phyloP scores from a whole-genome alignment of 306 rosid species.

The Inga leiocalycina region DNA sequence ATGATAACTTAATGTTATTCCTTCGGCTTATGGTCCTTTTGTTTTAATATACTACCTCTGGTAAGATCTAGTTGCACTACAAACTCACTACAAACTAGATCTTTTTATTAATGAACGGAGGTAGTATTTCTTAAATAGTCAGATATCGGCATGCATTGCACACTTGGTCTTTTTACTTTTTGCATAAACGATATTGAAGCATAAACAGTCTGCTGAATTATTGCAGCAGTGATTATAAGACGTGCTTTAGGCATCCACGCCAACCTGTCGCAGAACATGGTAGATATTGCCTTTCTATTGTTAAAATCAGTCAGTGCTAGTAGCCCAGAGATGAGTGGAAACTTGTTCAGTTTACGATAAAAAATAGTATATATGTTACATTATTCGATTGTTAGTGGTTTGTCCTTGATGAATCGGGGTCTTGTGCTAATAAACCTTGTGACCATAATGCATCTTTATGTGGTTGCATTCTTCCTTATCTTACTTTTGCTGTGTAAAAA shows the following conservation, averaged over 20 bases:
- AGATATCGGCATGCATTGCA: background rate
- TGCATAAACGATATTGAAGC: background rate
- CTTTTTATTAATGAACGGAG: no score
- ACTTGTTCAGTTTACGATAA: background rate
- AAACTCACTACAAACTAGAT: no score
- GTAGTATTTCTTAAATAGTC: background rate
- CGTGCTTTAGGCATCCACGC: background rate
- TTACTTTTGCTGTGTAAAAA: background rate
- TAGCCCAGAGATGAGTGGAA: background rate
- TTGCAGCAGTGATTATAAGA: background rate
- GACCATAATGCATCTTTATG: background rate
- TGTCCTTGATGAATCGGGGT: background rate
- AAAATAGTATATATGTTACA: background rate
- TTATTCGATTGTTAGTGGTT: background rate
- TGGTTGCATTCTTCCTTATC: background rate
- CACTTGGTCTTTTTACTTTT: background rate
- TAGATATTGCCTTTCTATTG: background rate
- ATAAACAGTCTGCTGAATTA: background rate
- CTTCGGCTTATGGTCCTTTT: background rate
- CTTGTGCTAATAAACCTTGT: slow-evolving; percentile 3
- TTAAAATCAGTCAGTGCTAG: background rate
- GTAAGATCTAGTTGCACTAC: no score
- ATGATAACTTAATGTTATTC: slow-evolving; percentile 4
- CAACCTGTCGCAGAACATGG: background rate
- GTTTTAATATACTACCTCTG: background rate